Conservation (phyloP, 2,329 filamentous ascomycete genomes). For the Diaporthe ampelina region DNA sequence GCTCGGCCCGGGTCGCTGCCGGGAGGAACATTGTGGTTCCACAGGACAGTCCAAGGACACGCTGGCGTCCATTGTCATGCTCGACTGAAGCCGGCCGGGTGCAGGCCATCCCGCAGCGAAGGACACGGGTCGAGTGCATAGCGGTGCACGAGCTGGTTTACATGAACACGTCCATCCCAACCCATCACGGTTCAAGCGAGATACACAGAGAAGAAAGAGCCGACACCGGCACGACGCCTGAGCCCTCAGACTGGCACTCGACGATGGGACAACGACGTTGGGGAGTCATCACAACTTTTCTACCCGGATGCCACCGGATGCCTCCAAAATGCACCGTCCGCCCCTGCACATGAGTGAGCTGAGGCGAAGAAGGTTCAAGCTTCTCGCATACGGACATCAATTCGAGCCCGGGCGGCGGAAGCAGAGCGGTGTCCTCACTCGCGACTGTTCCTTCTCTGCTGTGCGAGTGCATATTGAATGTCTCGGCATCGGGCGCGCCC, state of each 20-base stretch:
- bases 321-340: not conserved
- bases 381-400: not conserved
- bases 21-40: not conserved
- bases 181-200: not conserved
- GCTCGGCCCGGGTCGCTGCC: not conserved
- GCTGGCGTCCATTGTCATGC: too few species aligned
- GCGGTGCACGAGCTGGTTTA: not conserved
- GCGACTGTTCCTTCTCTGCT: not conserved
- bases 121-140: not conserved
- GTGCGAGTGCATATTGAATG: not conserved
- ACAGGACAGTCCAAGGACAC: not conserved
- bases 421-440: not conserved
- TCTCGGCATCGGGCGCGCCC: constrained; percentile 24
- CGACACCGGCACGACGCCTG: not conserved
- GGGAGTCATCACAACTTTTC: constrained; percentile 1
- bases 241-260: not conserved
- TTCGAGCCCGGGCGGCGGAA: not conserved
- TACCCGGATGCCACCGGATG: not conserved
- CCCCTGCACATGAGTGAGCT: not conserved
- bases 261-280: not conserved
- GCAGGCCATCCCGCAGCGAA: not conserved
- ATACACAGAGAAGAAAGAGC: not conserved
- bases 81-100: not conserved
- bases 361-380: not conserved
- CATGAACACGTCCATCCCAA: not conserved